These are phyloP conservation scores for Naegleria lovaniensis DNA, from an alignment of 208 protist genomes.

Conservation along the genomic window DNA sequence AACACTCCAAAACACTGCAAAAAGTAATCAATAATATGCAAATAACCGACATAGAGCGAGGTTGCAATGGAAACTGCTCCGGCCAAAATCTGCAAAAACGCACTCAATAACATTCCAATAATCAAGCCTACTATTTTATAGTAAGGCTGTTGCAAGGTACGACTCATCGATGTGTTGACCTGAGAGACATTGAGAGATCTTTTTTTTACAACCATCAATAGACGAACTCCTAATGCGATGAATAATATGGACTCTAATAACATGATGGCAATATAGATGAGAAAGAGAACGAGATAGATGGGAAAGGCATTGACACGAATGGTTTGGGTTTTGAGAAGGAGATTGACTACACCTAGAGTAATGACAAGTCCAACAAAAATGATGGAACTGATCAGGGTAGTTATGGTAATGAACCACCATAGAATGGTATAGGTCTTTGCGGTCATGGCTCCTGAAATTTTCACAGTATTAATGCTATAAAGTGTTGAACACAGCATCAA, in stretches of 20 bases:
- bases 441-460: neutral
- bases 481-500: no score
- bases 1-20: no score
- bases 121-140: no score
- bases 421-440: neutral
- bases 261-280: neutral
- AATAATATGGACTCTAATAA: neutral
- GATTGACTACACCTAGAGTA: neutral
- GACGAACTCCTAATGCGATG: neutral
- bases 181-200: neutral
- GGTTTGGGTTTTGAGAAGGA: neutral
- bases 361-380: neutral
- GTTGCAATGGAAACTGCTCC: no score
- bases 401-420: neutral
- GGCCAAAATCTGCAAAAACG: no score
- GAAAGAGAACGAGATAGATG: neutral
- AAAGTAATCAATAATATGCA: no score
- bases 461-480: neutral
- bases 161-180: neutral
- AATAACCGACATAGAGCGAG: no score
- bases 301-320: neutral
- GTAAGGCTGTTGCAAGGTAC: no score
- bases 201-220: neutral
- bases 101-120: no score
- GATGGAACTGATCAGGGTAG: neutral